Conservation (phyloP, 441 rosid species). For the Syzygium malaccense region DNA sequence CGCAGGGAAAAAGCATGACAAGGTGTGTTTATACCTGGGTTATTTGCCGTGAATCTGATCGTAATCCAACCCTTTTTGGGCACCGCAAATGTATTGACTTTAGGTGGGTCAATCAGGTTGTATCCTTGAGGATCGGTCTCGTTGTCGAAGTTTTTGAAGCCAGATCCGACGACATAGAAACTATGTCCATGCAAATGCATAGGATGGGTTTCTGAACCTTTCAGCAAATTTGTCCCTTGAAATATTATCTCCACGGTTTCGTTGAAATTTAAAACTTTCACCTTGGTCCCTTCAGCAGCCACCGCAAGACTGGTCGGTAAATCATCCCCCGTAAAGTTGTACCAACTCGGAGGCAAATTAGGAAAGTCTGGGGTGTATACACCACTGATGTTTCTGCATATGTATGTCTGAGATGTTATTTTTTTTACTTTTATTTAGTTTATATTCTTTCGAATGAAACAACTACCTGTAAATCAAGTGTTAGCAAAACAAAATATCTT, state of each 20-base stretch:
- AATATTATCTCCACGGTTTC: constrained; percentile 31
- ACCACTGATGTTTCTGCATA: not conserved
- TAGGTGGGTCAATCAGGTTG: constrained; percentile 33
- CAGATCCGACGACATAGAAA: constrained; percentile 32
- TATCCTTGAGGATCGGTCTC: constrained; percentile 19
- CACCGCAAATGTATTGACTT: constrained; percentile 24
- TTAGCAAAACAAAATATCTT: not conserved
- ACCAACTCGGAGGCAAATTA: not conserved
- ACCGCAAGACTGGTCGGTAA: not conserved
- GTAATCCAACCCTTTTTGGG: constrained; percentile 40
- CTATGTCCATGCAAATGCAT: constrained; percentile 41
- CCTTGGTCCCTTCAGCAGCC: not conserved
- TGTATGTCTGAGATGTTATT: not conserved
- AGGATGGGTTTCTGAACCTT: constrained; percentile 32
- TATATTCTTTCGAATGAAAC: not conserved
- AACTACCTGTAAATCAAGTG: not conserved
- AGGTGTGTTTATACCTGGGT: not conserved
- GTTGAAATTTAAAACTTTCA: not conserved
- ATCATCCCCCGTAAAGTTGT: not conserved
- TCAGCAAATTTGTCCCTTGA: constrained; percentile 31
- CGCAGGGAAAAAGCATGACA: not conserved
- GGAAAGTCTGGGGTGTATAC: not conserved
- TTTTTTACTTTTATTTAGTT: not conserved
- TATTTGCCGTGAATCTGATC: constrained; percentile 17
- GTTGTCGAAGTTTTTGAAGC: constrained; percentile 31